Conservation (phyloP, 192 early-diverging fungal species). For the Chytriomyces sp. region DNA sequence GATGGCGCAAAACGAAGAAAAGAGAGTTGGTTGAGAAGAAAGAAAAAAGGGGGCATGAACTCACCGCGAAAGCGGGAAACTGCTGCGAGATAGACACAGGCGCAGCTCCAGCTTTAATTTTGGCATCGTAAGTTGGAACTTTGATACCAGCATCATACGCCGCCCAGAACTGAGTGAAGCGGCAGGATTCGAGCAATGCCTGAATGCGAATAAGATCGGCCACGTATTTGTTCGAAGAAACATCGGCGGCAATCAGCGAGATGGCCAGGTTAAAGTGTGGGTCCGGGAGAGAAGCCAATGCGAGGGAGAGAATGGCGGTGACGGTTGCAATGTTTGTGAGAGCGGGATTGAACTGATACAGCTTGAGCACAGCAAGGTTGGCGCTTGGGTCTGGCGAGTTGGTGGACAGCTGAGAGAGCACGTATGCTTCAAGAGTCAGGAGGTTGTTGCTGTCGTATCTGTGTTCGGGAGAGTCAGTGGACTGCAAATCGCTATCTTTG, state of each 20-base stretch:
- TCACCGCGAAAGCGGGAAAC: slow-evolving; percentile 16
- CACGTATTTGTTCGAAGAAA: slow-evolving; percentile 58
- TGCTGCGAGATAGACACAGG: slow-evolving; percentile 58
- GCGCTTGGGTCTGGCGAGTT: slow-evolving; percentile 85
- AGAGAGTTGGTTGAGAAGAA: background rate
- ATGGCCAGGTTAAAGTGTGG: slow-evolving; percentile 91
- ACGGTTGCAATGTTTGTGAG: slow-evolving; percentile 73
- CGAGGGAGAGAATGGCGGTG: slow-evolving; percentile 78
- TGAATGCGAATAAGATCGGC: slow-evolving; percentile 72
- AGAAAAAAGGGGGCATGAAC: background rate
- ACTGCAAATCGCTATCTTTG: no score
- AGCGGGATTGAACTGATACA: slow-evolving; percentile 93
- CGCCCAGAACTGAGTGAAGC: slow-evolving; percentile 43
- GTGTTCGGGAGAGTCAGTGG: background rate
- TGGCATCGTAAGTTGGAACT: slow-evolving; percentile 40
- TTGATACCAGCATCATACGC: slow-evolving; percentile 31
- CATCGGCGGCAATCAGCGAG: slow-evolving; percentile 80
- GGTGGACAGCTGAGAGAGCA: slow-evolving; percentile 77
- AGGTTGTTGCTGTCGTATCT: slow-evolving; percentile 92
- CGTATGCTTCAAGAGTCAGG: slow-evolving; percentile 80
- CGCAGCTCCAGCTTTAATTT: slow-evolving; percentile 44
- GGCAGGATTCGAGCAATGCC: slow-evolving; percentile 71
- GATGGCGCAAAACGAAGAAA: slow-evolving; percentile 50
- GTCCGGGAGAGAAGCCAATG: slow-evolving; percentile 80
- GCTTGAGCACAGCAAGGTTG: slow-evolving; percentile 88